phyloP scores from a whole-genome alignment of 192 early-diverging fungal species.

The Coemansia sp. region DNA sequence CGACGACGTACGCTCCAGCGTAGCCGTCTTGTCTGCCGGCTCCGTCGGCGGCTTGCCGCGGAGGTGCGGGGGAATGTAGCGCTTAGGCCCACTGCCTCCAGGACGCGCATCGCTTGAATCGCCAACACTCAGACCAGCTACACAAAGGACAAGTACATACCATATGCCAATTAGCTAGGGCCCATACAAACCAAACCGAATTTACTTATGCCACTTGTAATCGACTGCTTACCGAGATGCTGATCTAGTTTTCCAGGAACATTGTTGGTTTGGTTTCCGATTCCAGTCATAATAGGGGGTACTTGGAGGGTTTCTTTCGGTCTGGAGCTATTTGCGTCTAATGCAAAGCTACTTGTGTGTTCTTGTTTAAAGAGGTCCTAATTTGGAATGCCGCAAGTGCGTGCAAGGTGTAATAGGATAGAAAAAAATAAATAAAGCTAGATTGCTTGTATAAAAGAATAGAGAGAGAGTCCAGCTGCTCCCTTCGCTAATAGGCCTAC shows the following conservation, averaged over 20 bases:
- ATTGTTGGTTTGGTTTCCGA: conserved; percentile 56
- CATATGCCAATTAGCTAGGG: neutral
- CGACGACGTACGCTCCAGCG: conserved; percentile 57
- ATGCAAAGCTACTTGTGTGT: conserved; percentile 8
- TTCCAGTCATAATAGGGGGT: conserved; percentile 48
- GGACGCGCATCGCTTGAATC: conserved; percentile 46
- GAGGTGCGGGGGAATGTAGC: conserved; percentile 73
- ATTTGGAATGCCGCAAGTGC: conserved; percentile 1
- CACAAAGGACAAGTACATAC: neutral
- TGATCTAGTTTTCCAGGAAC: conserved; percentile 69
- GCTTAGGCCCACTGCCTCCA: conserved; percentile 36
- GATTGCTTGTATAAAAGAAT: conserved; percentile 1
- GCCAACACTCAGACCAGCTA: conserved; percentile 74
- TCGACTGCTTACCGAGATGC: conserved; percentile 61
- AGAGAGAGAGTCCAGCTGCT: neutral
- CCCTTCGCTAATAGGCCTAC: neutral
- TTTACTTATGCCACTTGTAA: neutral
- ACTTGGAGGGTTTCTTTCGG: neutral
- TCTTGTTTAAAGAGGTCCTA: conserved; percentile 8
- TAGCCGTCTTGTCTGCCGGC: conserved; percentile 37
- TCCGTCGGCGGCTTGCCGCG: conserved; percentile 55
- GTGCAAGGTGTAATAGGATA: neutral
- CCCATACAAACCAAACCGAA: neutral
- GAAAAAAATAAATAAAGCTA: conserved; percentile 7
- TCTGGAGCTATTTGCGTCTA: conserved; percentile 6